phyloP scores from a whole-genome alignment of 345 rosid species.

The Linum trigynum region DNA sequence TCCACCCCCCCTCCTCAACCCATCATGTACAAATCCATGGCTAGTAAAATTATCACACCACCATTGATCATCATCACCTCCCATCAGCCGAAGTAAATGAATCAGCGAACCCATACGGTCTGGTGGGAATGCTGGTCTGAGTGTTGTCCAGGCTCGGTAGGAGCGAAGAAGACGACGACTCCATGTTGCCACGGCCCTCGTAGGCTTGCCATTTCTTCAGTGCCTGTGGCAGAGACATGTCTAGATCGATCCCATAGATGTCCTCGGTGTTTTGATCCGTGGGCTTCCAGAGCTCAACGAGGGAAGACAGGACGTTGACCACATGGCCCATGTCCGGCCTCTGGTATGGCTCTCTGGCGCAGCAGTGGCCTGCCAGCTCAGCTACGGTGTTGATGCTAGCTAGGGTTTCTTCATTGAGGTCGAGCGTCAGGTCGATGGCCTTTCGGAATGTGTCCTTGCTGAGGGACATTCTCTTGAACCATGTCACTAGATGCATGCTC shows the following conservation, averaged over 20 bases:
- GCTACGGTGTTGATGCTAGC: conserved; percentile 5
- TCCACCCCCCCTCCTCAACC: too few species aligned
- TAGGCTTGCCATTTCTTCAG: conserved; percentile 7
- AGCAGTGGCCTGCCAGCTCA: conserved; percentile 4
- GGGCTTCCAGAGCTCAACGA: not conserved
- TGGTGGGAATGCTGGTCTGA: conserved; percentile 1
- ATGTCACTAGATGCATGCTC: conserved; percentile 7
- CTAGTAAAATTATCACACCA: too few species aligned
- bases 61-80: not conserved
- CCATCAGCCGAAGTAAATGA: conserved; percentile 1
- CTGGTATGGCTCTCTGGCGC: conserved; percentile 5
- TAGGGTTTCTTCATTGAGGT: not conserved
- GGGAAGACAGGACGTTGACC: conserved; percentile 1
- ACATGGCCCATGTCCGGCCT: conserved; percentile 5
- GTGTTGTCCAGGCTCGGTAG: conserved; percentile 3
- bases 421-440: conserved; percentile 4
- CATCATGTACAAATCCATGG: too few species aligned
- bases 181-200: conserved; percentile 2
- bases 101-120: conserved; percentile 2
- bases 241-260: conserved; percentile 3
- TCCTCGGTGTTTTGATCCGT: not conserved
- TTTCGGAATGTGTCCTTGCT: conserved; percentile 1
- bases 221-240: conserved; percentile 5
- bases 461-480: conserved; percentile 4
- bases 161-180: conserved; percentile 1